Conservation (phyloP, 2,329 filamentous ascomycete genomes). For the Amylocarpus encephaloides region DNA sequence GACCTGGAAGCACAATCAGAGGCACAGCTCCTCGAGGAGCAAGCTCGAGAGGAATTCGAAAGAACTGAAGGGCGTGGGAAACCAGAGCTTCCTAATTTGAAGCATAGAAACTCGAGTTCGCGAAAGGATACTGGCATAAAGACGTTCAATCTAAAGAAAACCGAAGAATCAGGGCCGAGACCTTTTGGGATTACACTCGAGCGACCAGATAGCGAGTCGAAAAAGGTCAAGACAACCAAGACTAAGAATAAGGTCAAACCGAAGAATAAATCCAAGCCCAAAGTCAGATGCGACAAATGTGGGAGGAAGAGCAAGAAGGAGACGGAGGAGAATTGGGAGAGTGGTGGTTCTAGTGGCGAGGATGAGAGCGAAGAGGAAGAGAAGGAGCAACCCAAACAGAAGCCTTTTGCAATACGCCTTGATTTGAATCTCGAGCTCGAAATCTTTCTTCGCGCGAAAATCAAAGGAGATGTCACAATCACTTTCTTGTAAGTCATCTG, state of each 20-base stretch:
- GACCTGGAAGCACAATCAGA: conserved; percentile 7
- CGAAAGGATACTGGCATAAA: conserved; percentile 22
- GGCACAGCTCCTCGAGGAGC: conserved; percentile 3
- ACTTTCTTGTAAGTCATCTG: conserved; percentile 20
- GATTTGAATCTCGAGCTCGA: conserved; percentile 74
- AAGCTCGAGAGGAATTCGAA: conserved; percentile 4
- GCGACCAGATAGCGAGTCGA: conserved; percentile 1
- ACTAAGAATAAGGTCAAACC: conserved; percentile 2
- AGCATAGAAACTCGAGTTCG: not conserved
- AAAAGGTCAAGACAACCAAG: conserved; percentile 1
- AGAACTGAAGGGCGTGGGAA: conserved; percentile 6
- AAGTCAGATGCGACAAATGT: conserved; percentile 4
- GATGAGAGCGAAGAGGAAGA: conserved; percentile 14
- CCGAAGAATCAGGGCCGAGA: conserved; percentile 15
- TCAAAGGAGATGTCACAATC: conserved; percentile 74
- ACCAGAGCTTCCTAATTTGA: conserved; percentile 1
- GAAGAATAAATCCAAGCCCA: conserved; percentile 15
- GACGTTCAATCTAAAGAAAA: conserved; percentile 24
- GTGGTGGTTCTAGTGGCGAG: conserved; percentile 10
- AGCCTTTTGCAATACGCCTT: conserved; percentile 62
- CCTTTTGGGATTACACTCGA: conserved; percentile 20
- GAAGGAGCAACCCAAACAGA: conserved; percentile 41
- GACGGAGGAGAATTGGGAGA: conserved; percentile 10
- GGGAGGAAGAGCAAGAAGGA: conserved; percentile 10
- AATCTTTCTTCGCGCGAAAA: conserved; percentile 71